Percentiles rank a stretch among this genome's conserved stretches.
These are phyloP conservation scores for Talaromyces liani DNA, from an alignment of 495 filamentous ascomycete species.

Conservation along the genomic window DNA sequence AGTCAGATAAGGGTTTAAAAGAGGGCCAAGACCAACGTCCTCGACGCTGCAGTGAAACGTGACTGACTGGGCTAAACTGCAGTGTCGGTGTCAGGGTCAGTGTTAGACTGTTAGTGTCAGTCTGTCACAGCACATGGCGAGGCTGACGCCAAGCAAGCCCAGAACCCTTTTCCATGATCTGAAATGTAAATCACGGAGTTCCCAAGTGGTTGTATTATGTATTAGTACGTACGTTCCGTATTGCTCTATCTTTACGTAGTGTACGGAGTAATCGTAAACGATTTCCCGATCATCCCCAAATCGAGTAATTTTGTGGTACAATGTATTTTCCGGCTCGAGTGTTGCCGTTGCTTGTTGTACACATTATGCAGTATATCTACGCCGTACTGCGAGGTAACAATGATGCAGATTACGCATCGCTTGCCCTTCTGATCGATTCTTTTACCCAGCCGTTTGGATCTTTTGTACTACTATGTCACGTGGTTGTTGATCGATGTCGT, in stretches of 20 bases:
- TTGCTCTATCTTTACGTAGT: not conserved
- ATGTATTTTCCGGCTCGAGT: not conserved
- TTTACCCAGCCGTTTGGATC: not conserved
- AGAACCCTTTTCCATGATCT: not conserved
- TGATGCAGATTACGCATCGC: not conserved
- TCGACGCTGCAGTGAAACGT: not conserved
- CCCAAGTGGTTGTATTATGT: not conserved
- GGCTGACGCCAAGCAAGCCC: not conserved
- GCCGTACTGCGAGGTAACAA: not conserved
- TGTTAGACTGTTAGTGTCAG: not conserved
- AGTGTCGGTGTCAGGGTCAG: not conserved
- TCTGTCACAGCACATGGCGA: not conserved
- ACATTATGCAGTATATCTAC: not conserved
- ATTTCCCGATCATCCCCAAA: not conserved
- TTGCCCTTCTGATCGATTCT: not conserved
- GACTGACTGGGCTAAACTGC: not conserved
- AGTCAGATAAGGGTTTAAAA: not conserved
- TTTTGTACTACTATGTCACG: not conserved
- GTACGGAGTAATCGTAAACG: not conserved
- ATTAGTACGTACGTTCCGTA: not conserved
- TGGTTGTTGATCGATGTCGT: not conserved
- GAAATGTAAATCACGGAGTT: not conserved
- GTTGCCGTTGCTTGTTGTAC: not conserved
- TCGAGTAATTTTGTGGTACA: not conserved
- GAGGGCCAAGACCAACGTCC: not conserved